phyloP scores from a whole-genome alignment of 768 basidiomycete species.

The Ramaria sp. region DNA sequence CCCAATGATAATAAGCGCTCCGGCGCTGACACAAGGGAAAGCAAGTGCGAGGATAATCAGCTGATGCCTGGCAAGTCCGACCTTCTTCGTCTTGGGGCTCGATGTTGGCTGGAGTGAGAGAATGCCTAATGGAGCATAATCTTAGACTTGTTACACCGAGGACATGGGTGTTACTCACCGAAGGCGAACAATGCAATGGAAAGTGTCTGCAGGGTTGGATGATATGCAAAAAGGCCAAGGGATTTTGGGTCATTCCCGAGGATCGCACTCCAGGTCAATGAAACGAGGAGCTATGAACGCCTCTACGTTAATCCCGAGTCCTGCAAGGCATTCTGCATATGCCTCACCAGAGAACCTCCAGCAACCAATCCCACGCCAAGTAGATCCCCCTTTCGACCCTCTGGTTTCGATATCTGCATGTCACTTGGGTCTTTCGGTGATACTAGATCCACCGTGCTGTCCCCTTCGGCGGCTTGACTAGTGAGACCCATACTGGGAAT shows the following conservation, averaged over 20 bases:
- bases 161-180: constrained; percentile 29
- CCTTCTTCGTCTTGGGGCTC: constrained; percentile 50
- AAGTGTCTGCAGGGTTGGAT: constrained; percentile 52
- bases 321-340: neutral
- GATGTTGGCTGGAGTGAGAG: constrained; percentile 68
- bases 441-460: neutral
- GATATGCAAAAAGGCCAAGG: constrained; percentile 54
- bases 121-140: constrained; percentile 35
- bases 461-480: neutral
- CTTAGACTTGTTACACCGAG: neutral
- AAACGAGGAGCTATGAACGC: constrained; percentile 21
- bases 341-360: neutral
- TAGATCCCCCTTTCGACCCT: constrained; percentile 5
- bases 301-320: neutral
- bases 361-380: constrained; percentile 4
- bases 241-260: constrained; percentile 22
- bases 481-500: neutral
- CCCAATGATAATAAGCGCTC: constrained; percentile 48
- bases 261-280: constrained; percentile 18
- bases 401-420: constrained; percentile 2
- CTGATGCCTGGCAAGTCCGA: constrained; percentile 64
- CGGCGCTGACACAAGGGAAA: constrained; percentile 45
- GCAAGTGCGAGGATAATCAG: constrained; percentile 43
- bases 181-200: constrained; percentile 47
- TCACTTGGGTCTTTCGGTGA: neutral